phyloP scores from a whole-genome alignment of 164 flowering plant genomes.

The Warburgia ugandensis region DNA sequence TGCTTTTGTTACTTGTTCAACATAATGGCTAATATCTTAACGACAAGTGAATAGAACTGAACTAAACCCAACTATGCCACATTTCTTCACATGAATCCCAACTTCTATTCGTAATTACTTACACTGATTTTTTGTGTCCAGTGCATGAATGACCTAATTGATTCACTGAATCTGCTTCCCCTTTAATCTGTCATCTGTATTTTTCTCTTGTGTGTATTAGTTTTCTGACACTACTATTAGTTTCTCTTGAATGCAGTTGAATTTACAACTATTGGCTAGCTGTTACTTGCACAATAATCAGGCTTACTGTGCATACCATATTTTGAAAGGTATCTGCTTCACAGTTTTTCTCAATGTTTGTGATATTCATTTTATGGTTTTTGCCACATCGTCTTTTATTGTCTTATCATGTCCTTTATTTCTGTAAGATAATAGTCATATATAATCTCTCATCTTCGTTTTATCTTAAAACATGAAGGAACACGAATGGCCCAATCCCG shows the following conservation, averaged over 20 bases:
- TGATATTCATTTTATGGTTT: neutral
- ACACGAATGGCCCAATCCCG: conserved; percentile 83
- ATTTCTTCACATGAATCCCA: neutral
- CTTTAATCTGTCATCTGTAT: neutral
- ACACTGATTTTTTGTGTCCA: too few relatives aligned
- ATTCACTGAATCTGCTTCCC: too few relatives aligned
- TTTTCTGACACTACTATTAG: neutral
- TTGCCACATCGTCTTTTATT: neutral
- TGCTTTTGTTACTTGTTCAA: too few relatives aligned
- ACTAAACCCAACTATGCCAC: neutral
- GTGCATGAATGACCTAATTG: too few relatives aligned
- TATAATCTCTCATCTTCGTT: conserved; percentile 10
- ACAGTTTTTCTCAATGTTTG: neutral
- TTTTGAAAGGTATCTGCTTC: conserved; percentile 63
- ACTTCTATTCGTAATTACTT: too few relatives aligned
- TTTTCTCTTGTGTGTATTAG: neutral
- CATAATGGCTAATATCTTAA: too few relatives aligned
- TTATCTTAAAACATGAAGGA: conserved; percentile 46
- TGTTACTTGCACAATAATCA: conserved; percentile 88
- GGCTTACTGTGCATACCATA: conserved; percentile 81
- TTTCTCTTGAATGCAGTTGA: conserved; percentile 41
- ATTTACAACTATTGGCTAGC: conserved; percentile 77
- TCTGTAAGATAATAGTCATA: conserved; percentile 10
- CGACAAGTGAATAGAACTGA: too few relatives aligned
- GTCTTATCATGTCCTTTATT: neutral